Base-by-base conservation (phyloP, 1,284 basidiomycete genomes). In the Flammula alnicola region DNA sequence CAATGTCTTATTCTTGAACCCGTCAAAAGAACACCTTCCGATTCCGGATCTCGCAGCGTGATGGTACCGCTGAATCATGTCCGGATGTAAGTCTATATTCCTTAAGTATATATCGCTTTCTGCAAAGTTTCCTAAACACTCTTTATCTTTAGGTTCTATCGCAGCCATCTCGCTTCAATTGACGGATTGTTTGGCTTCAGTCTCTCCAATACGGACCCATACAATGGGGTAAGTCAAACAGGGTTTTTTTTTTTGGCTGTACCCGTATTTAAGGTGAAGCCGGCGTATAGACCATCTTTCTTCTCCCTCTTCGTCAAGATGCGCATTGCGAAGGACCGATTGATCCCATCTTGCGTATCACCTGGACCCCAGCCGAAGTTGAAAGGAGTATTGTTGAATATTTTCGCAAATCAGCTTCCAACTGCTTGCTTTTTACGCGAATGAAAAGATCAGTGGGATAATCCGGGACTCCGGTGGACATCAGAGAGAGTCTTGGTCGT, bases 211-310 rank as follows among this genome's bases (percentile, higher is more conserved):
- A 41, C 47, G 3, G 47, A 63, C 4, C 54, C 51, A 4, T 79
- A 76, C 51, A 26, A 66, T 27, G 76, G 73, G 22, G 77, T 78
- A 64, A 46, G 75, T 58, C 16, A 42, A 17, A n/a, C n/a, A n/a
- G n/a, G n/a, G n/a, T n/a, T n/a, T n/a, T n/a, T n/a, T n/a, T n/a
- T n/a, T n/a, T n/a, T n/a, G n/a, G n/a, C n/a, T n/a, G n/a, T n/a
- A n/a, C n/a, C n/a, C n/a, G n/a, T n/a, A n/a, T n/a, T n/a, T n/a
- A n/a, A n/a, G n/a, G n/a, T n/a, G n/a, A n/a, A n/a, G n/a, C n/a
- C n/a, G n/a, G n/a, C n/a, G 31, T 27, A 1, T 39, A 81, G 79
- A 80, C 78, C 3, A 49, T 81, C 11, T 79, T 80, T 46, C 60
- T 74, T n/a, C 64, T 81, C 30, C 73, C 77, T 7, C 60, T 79